Evolutionary conservation across 1,284 basidiomycete species (phyloP), one percentile per base, ranked within the genome.

Genomic region (Pyrrhoderma noxium): DNA sequence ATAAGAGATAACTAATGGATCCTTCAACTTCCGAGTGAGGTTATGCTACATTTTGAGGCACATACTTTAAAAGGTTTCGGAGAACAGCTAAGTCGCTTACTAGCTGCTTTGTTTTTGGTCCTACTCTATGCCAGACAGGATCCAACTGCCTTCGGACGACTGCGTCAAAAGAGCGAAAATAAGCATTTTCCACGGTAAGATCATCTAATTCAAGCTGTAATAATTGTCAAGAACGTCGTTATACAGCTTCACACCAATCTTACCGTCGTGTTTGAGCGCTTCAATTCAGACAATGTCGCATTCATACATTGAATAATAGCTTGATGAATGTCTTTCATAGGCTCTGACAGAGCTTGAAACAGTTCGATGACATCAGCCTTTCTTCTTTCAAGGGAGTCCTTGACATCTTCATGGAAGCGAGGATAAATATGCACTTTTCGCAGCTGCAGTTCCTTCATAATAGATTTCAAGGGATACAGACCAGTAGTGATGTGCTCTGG

Each of bases 271-370:
- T 95, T 91, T 34, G 89, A 89, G 14, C 91, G 80, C 65, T 94
- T 94, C 23, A 99, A 72, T 65, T 99, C 96, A 0, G 84, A 79
- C 0, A 99, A 71, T 1, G 95, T 98, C 0, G 80, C 82, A 36
- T 82, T 89, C 84, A 99, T 95, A 63, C 95, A 99, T 60, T 95
- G 90, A 13, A 97, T 82, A 55, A 99, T 92, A 1, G 89, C 89
- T 44, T 83, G 80, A 63, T 99, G 96, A 38, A 98, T 96, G 42
- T 92, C 85, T 18, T 76, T 67, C 96, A 99, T 98, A 5, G 80
- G 68, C 45, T 88, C 82, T 0, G 89, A 89, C 66, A 99, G 74
- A 3, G 82, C 78, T 64, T 96, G 93, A 50, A 92, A 87, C 36
- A 99, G 71, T 64, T 99, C 93, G 22, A 98, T 77, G 9, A 98